Base-by-base conservation (phyloP, 768 basidiomycete genomes). In the Scleroderma bovista region DNA sequence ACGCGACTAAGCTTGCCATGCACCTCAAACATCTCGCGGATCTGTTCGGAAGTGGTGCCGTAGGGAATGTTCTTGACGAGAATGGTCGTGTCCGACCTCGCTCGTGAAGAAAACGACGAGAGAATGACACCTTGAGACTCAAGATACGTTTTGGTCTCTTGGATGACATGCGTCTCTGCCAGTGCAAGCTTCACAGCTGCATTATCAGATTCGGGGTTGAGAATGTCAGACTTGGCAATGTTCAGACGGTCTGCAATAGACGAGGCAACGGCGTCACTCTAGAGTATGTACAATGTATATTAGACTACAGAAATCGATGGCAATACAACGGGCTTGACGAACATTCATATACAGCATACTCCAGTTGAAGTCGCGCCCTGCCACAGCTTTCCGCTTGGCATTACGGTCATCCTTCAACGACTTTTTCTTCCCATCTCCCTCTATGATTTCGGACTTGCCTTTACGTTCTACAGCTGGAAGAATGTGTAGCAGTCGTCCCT, bases 21-120 rank as follows among this genome's bases (percentile, higher is more conserved):
- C 0, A 77, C 73, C 46, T 80, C 77, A 59, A 98, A 93, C 43
- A 97, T 65, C 51, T 84, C 84, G 20, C 79, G 78, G n/a, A 98
- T 80, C 54, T 90, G 80, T 16, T 81, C 77, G 0, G 72, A 67
- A 0, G 84, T 79, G 3, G 93, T 95, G 6, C 89, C 92, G 60
- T 88, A 95, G 0, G 96, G 95, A 40, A 99, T 92, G 69, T 98
- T 98, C 72, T 98, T 98, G 54, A 97, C 88, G 16, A 99, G 78
- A 53, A 98, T 84, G 31, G 76, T 81, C 0, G 89, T 94, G 58
- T 87, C 81, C 0, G 92, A 94, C 13, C 80, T 75, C 3, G 70
- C 70, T 12, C 69, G 46, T 1, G 75, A 68, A 3, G 75, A 72
- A 55, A 88, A 84, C 0, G 81, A 73, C 2, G 79, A 74, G 1